Evolutionary conservation across 176 grass and related monocot genomes (phyloP).

Genomic region (Coix lacrymajobi): DNA sequence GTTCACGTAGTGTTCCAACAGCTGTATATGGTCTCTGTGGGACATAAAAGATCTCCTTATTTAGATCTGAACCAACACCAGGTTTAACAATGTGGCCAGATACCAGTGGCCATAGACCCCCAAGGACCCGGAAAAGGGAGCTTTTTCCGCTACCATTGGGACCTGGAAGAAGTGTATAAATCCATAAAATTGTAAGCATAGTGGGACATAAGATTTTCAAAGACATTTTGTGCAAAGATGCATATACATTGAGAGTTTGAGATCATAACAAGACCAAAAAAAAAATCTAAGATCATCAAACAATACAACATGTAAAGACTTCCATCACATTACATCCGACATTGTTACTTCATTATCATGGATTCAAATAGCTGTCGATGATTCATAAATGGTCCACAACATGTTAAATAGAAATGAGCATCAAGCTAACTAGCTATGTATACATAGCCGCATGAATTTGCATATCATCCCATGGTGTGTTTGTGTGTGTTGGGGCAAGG

Average conservation of each 20-base stretch:
- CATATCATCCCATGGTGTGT: neutral
- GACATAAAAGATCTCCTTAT: constrained; percentile 99
- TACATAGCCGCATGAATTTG: constrained; percentile 17
- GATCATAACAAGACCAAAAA: neutral
- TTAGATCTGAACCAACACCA: constrained; percentile 96
- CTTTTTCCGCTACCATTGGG: constrained; percentile 99
- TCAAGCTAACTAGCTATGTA: neutral
- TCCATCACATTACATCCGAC: neutral
- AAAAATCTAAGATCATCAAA: constrained; percentile 12
- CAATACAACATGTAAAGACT: neutral
- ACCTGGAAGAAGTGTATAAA: constrained; percentile 48
- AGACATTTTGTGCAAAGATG: neutral
- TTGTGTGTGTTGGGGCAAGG: too few species aligned
- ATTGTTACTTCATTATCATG: neutral
- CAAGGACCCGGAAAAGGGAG: constrained; percentile 98
- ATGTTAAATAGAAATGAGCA: neutral
- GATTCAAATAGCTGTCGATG: constrained; percentile 9
- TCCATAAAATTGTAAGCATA: neutral
- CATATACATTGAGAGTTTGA: neutral
- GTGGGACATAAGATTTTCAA: constrained; percentile 1
- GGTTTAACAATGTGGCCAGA: constrained; percentile 98
- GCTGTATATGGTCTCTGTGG: constrained; percentile 98
- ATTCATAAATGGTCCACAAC: constrained; percentile 6
- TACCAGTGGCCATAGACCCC: constrained; percentile 91
- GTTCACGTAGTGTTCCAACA: constrained; percentile 97